These are phyloP conservation scores for Lactarius quietus DNA, from an alignment of 768 basidiomycete genomes.

Conservation along the genomic window DNA sequence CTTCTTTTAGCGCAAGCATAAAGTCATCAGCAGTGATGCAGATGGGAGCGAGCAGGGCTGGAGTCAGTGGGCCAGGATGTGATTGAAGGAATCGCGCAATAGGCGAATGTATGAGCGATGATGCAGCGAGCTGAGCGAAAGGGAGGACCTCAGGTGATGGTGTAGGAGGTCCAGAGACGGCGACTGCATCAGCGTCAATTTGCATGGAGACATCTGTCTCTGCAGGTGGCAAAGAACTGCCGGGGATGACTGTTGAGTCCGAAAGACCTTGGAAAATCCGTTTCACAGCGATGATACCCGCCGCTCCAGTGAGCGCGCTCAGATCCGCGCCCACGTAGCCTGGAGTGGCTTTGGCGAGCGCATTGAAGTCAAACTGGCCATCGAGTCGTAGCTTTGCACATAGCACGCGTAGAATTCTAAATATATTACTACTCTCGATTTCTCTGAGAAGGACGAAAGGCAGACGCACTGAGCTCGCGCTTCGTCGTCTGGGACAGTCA, in stretches of 20 bases:
- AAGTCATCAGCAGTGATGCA: constrained; percentile 84
- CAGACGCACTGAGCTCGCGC: constrained; percentile 77
- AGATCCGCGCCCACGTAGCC: constrained; percentile 98
- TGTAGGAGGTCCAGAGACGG: constrained; percentile 2
- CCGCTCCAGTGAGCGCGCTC: constrained; percentile 84
- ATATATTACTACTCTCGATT: neutral
- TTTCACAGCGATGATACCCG: constrained; percentile 94
- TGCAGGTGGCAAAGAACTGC: constrained; percentile 30
- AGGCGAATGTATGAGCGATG: constrained; percentile 46
- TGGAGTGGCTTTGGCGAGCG: constrained; percentile 89
- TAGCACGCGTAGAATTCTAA: constrained; percentile 82
- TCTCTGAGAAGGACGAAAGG: neutral
- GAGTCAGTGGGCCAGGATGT: constrained; percentile 77
- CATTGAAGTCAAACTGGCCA: constrained; percentile 82
- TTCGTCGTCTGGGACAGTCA: constrained; percentile 93
- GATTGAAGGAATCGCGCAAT: constrained; percentile 88
- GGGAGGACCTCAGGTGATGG: constrained; percentile 21
- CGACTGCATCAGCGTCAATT: constrained; percentile 32
- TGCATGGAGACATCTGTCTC: constrained; percentile 36
- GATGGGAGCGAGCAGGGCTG: constrained; percentile 74
- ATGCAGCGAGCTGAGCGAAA: constrained; percentile 38
- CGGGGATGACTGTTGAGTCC: constrained; percentile 56
- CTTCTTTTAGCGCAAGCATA: constrained; percentile 69
- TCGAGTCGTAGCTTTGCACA: constrained; percentile 80
- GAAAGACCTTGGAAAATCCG: constrained; percentile 79